A percentile compares a stretch with the other conserved stretches of the same genome.
Evolutionary conservation across 2,329 filamentous ascomycete genomes (phyloP).

Genomic region (Calycina marina): DNA sequence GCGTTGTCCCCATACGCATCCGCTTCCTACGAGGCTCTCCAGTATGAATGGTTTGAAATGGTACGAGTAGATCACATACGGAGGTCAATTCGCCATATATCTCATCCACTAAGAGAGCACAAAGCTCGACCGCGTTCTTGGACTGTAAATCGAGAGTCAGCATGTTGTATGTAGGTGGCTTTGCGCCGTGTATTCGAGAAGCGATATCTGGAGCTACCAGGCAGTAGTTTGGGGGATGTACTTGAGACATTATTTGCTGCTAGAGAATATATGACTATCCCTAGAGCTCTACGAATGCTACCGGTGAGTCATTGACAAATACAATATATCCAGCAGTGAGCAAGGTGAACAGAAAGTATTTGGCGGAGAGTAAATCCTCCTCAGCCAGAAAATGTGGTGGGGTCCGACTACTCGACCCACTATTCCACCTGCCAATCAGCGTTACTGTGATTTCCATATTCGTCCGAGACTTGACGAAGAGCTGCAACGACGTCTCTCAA

Average conservation of each 20-base stretch:
- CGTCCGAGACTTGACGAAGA: conserved; percentile 3
- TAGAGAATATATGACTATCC: conserved; percentile 67
- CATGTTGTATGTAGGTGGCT: too few species aligned
- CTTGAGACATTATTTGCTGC: conserved; percentile 46
- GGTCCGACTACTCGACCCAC: too few species aligned
- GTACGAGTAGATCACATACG: conserved; percentile 39
- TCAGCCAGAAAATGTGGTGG: too few species aligned
- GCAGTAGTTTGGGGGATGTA: conserved; percentile 28
- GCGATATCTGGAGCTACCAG: too few species aligned
- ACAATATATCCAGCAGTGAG: conserved; percentile 1
- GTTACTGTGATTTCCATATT: not conserved
- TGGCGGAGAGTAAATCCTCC: too few species aligned
- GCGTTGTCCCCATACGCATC: conserved; percentile 6
- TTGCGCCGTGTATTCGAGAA: too few species aligned
- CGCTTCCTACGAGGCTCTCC: not conserved
- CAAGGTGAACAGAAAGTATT: too few species aligned
- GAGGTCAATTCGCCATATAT: conserved; percentile 83
- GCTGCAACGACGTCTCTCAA: conserved; percentile 10
- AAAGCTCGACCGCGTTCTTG: conserved; percentile 73
- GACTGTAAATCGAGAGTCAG: conserved; percentile 32
- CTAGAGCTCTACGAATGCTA: conserved; percentile 63
- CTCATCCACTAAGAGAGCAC: conserved; percentile 76
- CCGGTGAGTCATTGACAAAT: conserved; percentile 28
- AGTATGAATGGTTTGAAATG: not conserved
- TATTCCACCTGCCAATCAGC: too few species aligned